Base-by-base conservation (phyloP, 1,284 basidiomycete genomes). In the Cryptococcus sp. region DNA sequence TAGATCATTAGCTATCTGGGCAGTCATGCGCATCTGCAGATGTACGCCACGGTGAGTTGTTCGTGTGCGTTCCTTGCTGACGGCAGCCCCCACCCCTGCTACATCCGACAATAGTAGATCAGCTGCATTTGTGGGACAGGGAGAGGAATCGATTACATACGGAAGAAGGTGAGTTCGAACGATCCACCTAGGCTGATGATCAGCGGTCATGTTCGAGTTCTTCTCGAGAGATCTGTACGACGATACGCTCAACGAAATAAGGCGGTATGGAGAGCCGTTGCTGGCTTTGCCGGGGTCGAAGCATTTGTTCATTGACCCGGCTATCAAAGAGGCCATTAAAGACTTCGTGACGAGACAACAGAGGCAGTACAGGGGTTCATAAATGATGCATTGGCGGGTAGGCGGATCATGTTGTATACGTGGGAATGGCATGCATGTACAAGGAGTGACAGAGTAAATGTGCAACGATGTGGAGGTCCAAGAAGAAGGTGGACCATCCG, bases 61-160 rank as follows among this genome's bases (percentile, higher is more conserved):
- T 11, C 26, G 31, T 23, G 26, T 31, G 11, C 32, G 38, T 19
- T 21, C 6, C 19, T 22, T 47, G 44, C 38, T 46, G 12, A 32
- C 4, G 9, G 19, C 18, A 60, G 44, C 69, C 69, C 2, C 69
- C 69, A 19, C 69, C 69, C 3, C 41, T 72, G 5, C 53, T 72
- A 1, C 69, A 72, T 42, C 63, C 68, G 2, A 67, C 94, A 0
- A 93, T 97, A 0, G 92, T 97, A 61, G 95, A 99, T 75, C 95
- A 98, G 74, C 88, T 99, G 57, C 83, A 95, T 45, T 77, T 98
- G 16, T 99, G 95, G 94, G 94, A 99, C 73, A 78, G 93, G 45
- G 95, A 98, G 75, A 85, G 87, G 72, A 93, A 97, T 70, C 81
- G 95, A 43, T 78, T 98, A 2, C 84, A 86, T 60, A 84, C 86